Percentiles rank a stretch among this genome's conserved stretches.
These are phyloP conservation scores for Neonectria ditissima DNA, from an alignment of 2,329 filamentous ascomycete species.

Conservation along the genomic window DNA sequence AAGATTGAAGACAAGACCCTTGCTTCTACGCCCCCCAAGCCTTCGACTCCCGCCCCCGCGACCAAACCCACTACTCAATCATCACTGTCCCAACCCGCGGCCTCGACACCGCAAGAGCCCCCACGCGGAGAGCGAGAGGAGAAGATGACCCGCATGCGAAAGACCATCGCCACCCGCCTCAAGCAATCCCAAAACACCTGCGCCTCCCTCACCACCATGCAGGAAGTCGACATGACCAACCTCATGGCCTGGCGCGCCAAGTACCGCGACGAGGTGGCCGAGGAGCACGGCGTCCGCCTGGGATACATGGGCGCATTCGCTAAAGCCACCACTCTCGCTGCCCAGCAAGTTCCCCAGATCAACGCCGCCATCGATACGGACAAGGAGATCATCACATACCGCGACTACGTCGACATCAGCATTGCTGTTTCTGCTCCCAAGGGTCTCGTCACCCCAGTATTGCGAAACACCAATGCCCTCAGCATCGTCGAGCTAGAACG, in stretches of 20 bases:
- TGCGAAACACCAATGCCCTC: constrained; percentile 71
- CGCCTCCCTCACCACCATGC: constrained; percentile 75
- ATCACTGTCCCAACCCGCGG: constrained; percentile 25
- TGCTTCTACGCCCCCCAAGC: constrained; percentile 28
- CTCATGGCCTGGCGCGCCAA: constrained; percentile 73
- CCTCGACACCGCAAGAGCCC: constrained; percentile 21
- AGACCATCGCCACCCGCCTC: constrained; percentile 77
- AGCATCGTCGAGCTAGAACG: constrained; percentile 55
- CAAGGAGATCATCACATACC: constrained; percentile 67
- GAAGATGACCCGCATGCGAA: constrained; percentile 75
- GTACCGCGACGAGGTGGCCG: constrained; percentile 66
- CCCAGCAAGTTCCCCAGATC: constrained; percentile 75
- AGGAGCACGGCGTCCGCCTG: constrained; percentile 55
- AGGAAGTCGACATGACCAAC: constrained; percentile 65
- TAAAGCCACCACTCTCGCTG: constrained; percentile 76
- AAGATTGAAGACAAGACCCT: constrained; percentile 32
- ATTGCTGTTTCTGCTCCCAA: constrained; percentile 79
- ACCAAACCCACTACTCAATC: constrained; percentile 37
- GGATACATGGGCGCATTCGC: constrained; percentile 82
- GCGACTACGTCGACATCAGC: constrained; percentile 78
- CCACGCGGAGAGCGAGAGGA: constrained; percentile 43
- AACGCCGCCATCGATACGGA: constrained; percentile 71
- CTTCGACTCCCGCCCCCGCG: constrained; percentile 30
- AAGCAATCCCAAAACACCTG: constrained; percentile 75
- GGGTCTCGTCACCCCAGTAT: constrained; percentile 80